Base-by-base conservation (phyloP, 2,329 filamentous ascomycete species). In the Calonectria hongkongensis region DNA sequence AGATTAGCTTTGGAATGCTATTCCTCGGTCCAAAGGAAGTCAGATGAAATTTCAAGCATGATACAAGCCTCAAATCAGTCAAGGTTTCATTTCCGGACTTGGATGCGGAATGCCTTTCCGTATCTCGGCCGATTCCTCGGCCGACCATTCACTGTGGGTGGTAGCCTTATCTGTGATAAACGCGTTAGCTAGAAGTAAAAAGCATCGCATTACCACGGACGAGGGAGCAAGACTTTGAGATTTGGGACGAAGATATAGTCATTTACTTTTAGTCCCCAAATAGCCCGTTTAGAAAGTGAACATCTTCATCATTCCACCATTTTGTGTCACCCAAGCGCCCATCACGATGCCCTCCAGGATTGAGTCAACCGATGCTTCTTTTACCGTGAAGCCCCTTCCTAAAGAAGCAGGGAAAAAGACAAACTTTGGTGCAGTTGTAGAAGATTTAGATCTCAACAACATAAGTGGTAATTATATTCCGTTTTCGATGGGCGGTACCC, bases 321-420 rank as follows among this genome's bases (percentile, higher is more conserved):
- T 21, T 21, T 47, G 21, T 15, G 41, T 12, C 33, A 12, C 33
- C 8, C 15, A 25, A 58, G n/a, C 33, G 10, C 33, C 8, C 21
- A 25, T 27, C 54, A 58, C 12, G 12, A 58, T 58, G 54, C 54
- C 54, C 25, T 58, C 54, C 12, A 58, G 36, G 21, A 58, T 58
- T 33, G 33, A 58, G n/a, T 13, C 30, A 3, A 21, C 25, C 15
- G 28, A 58, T 10, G 5, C 54, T 58, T 58, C 54, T 9, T 58
- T 58, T 33, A 58, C 54, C 18, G n/a, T 27, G n/a, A 39, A 41
- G n/a, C 12, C n/a, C 21, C 18, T 58, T 2, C 54, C 33, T 3
- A 36, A 16, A 6, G 54, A 58, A 16, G 12, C 54, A 21, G 54
- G 28, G 25, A 58, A 58, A 12, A 39, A 41, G 12, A 58, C 54